Evolutionary conservation across 2,329 filamentous ascomycete species (phyloP), one percentile per base, ranked within the genome.

Genomic region (Nemania abortiva): DNA sequence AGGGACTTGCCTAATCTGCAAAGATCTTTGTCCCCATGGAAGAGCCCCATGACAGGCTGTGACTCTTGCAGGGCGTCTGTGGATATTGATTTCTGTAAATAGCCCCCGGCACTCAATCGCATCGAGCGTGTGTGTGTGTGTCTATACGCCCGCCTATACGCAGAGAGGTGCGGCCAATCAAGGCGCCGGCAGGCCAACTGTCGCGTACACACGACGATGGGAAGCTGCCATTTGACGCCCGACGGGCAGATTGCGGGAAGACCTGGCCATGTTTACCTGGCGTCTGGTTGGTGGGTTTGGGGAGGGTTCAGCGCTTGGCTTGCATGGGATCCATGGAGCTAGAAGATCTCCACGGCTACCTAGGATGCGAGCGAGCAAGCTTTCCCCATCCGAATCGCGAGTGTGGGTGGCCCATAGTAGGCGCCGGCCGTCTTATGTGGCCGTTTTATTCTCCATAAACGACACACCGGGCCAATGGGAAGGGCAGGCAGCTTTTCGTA

Each of bases 341-440:
- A 52, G 29, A 37, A 24, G 37, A 22, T 18, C 49, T 34, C 50
- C 49, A 22, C 49, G 9, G 18, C 18, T n/a, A n/a, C 47, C 47
- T 39, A 59, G 60, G 52, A 55, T 63, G 29, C 45, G 15, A 22
- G 10, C 11, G 24, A 2, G 20, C 11, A 66, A 54, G 50, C 54
- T 56, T 58, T 42, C 20, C 18, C 29, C 52, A 34, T 24, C 53
- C 47, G 34, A 29, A 49, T n/a, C 34, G 37, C 49, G 53, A 77
- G 75, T n/a, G 15, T 74, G 31, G 29, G 52, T 13, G 20, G 22
- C 27, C 27, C 27, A 10, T n/a, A 45, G 68, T 73, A 79, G 74
- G 77, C 78, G 78, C 78, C 76, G 78, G 74, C 78, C 78, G 70
- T 39, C 66, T 61, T 67, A 34, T 63, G 75, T 73, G 73, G 63